Conservation (phyloP, 257 asterid species). For the Gentiana dahurica region DNA sequence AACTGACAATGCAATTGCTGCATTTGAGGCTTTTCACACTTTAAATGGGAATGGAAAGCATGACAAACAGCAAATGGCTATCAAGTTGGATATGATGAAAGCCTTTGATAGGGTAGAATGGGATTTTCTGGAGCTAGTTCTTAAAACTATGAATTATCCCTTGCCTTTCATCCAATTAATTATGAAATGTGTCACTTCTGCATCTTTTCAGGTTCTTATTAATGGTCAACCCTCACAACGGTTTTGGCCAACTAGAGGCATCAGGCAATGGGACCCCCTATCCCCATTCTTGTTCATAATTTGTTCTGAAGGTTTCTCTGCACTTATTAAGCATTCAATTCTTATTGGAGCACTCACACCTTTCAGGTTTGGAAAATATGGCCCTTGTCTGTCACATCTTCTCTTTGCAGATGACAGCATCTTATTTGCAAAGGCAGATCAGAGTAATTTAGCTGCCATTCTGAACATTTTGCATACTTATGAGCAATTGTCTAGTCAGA, state of each 20-base stretch:
- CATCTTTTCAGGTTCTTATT: background rate
- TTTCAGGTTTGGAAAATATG: background rate
- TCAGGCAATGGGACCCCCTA: background rate
- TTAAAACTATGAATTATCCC: too few relatives aligned
- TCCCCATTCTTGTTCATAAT: background rate
- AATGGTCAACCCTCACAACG: background rate
- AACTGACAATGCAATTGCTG: too few relatives aligned
- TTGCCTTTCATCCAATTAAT: too few relatives aligned
- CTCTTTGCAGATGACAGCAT: background rate
- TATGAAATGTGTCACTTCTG: background rate
- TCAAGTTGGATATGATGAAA: too few relatives aligned
- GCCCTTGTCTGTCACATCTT: background rate
- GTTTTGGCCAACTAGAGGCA: background rate
- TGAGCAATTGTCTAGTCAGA: background rate
- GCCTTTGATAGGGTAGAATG: too few relatives aligned
- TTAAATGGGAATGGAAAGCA: too few relatives aligned
- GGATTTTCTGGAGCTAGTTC: too few relatives aligned
- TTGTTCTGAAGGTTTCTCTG: too few relatives aligned
- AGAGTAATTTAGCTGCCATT: background rate
- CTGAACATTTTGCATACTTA: background rate
- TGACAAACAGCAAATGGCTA: too few relatives aligned
- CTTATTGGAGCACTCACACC: background rate
- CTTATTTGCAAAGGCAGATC: background rate
- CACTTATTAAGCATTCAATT: too few relatives aligned
- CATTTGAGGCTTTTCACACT: too few relatives aligned